Evolutionary conservation across 1,284 basidiomycete genomes (phyloP), one percentile per base, ranked within the genome.

Genomic region (Prillingera fragicola): DNA sequence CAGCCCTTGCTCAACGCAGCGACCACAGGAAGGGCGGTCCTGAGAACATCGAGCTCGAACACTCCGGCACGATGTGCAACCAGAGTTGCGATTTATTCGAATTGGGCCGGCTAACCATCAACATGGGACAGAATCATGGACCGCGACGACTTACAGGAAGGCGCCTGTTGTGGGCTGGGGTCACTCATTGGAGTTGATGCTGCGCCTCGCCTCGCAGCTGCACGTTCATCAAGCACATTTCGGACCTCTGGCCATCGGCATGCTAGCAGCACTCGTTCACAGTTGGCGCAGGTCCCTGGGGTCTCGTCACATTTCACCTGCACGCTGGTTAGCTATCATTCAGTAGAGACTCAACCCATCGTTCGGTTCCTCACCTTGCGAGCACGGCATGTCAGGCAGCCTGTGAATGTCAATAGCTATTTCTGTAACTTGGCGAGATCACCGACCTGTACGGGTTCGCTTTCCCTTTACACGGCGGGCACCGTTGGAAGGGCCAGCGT

Each of bases 291-390:
- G 1, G 41, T 52, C 0, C 50, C 55, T 2, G 55, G 52, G 13
- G 41, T 36, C 25, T 57, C 55, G 25, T 57, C 55, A 27, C 55
- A 57, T 37, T 57, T 57, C 28, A 56, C 49, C 54, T 56, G 15
- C 26, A 18, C 8, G 22, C 7, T 12, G 10, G 25, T 19, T 17
- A 15, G n/a, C 31, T 22, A 15, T 5, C 17, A 12, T 18, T 6
- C 18, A 19, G 8, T 17, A 24, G 8, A 14, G 6, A 24, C 4
- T 40, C n/a, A n/a, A n/a, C n/a, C n/a, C n/a, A n/a, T n/a, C n/a
- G n/a, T n/a, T n/a, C n/a, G n/a, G n/a, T n/a, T n/a, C n/a, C 46
- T 22, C 25, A 50, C 52, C 29, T 54, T 54, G 18, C 52, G 52
- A 7, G 48, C 52, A 12, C 52, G 45, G 18, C 52, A 54, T 33